Conservation (phyloP, 1,284 basidiomycete genomes). For the Trichosporon sp. region DNA sequence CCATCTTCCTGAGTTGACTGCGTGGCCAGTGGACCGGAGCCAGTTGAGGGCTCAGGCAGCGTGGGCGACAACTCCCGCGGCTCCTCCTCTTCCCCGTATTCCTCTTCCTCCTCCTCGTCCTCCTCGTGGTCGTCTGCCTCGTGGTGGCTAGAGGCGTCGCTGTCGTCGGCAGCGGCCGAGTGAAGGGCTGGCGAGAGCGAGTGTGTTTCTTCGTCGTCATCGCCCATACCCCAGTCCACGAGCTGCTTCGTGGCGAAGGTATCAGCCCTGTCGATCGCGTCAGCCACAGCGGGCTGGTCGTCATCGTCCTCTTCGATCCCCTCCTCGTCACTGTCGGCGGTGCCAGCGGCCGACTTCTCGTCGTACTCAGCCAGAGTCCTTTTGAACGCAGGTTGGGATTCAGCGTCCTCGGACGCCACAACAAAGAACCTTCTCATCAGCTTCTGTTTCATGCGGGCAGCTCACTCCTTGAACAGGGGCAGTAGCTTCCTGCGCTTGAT, state of each 20-base stretch:
- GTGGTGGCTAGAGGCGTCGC: conserved; percentile 24
- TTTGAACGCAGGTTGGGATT: conserved; percentile 45
- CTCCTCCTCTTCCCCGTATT: conserved; percentile 47
- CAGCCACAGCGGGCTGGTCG: conserved; percentile 47
- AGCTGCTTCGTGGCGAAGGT: conserved; percentile 17
- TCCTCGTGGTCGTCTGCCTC: conserved; percentile 27
- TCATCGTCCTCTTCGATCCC: conserved; percentile 40
- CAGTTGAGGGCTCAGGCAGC: not conserved
- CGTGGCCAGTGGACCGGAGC: not conserved
- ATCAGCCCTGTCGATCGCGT: conserved; percentile 19
- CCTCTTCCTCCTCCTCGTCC: conserved; percentile 39
- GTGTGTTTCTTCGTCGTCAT: not conserved
- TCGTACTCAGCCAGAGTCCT: conserved; percentile 47
- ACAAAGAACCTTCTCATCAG: conserved; percentile 47
- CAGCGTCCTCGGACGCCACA: conserved; percentile 46
- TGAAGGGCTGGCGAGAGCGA: not conserved
- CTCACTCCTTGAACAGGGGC: conserved; percentile 70
- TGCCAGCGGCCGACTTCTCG: conserved; percentile 14
- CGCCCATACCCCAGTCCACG: conserved; percentile 40
- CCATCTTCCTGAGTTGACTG: not conserved
- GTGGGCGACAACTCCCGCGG: not conserved
- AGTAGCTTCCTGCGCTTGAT: conserved; percentile 63
- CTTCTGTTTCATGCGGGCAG: not conserved
- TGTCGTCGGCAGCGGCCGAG: conserved; percentile 22
- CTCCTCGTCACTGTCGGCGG: conserved; percentile 16